Conservation (phyloP, 176 grass and related monocot genomes). For the Alloteropsis semialata region DNA sequence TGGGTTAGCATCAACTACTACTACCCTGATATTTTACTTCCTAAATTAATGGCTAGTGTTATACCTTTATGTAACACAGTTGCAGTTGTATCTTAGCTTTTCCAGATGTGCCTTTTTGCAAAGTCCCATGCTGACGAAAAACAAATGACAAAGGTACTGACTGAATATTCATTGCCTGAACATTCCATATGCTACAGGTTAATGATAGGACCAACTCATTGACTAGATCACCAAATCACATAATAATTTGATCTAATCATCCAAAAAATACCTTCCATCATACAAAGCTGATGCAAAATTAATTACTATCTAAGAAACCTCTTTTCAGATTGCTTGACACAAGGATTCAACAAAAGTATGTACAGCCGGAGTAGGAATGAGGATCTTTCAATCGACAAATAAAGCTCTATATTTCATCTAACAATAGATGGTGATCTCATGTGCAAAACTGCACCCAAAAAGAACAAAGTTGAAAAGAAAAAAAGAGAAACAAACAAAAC, state of each 20-base stretch:
- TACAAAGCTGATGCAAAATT: neutral
- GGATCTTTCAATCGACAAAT: constrained; percentile 25
- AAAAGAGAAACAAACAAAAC: constrained; percentile 6
- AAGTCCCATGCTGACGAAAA: constrained; percentile 28
- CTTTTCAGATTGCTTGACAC: constrained; percentile 10
- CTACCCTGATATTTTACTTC: constrained; percentile 1
- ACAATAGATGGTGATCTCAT: constrained; percentile 32
- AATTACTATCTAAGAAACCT: neutral
- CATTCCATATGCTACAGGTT: constrained; percentile 31
- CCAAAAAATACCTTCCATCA: neutral
- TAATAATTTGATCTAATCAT: neutral
- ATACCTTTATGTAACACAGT: constrained; percentile 18
- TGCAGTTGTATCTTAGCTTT: constrained; percentile 3
- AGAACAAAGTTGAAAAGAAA: neutral
- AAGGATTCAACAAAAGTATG: constrained; percentile 8
- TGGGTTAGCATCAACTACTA: constrained; percentile 41
- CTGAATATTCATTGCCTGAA: constrained; percentile 15
- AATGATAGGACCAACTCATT: neutral
- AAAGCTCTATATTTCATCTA: constrained; percentile 43
- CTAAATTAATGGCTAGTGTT: constrained; percentile 20
- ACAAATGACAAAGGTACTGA: constrained; percentile 2
- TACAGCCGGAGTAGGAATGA: constrained; percentile 2
- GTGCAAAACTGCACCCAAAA: constrained; percentile 20
- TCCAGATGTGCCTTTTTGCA: constrained; percentile 9
- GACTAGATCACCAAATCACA: neutral